Base-by-base conservation (phyloP, 805 yeast species). In the Pichia pseudocactophila region DNA sequence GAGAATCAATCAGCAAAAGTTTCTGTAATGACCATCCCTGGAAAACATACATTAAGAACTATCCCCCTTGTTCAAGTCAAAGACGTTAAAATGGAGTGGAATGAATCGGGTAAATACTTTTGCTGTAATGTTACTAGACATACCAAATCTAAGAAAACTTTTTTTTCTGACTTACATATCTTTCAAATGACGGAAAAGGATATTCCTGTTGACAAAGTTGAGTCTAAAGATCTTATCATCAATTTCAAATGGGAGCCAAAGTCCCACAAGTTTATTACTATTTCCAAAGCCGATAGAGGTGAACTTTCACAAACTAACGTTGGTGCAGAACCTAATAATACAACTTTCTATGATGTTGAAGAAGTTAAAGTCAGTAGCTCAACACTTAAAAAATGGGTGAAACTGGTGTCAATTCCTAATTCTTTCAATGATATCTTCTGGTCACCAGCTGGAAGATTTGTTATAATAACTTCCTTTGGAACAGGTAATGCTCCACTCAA, bases 91-190 rank as follows among this genome's bases (percentile, higher is more conserved):
- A 67, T 92, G 68, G 87, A 80, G 71, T 92, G 99, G 99, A 97
- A 92, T 68, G 80, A 77, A 50, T 80, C 83, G 53, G 87, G 86
- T 50, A 80, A 78, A 55, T 82, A 70, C 62, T 68, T 92, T 60
- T 86, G 96, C 69, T 94, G 89, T 59, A 87, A 85, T 69, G 96
- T 92, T 53, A 96, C 89, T 64, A 86, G 97, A 68, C 96, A 88
- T 67, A 86, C 97, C 44, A 92, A 92, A 66, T 82, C 96, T 39
- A 85, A 82, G 64, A 92, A 94, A 76, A 85, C 96, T 17, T 64
- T 81, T 41, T 88, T 87, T 73, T 80, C 96, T 44, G 87, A 87
- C 61, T 73, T 92, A 63, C 97, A 92, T 66, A 82, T 92, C 59
- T 86, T 90, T 75, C 82, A 86, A 57, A 65, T 88, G 45, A 71